Conservation (phyloP, 192 early-diverging fungal species). For the Linnemannia zychae region DNA sequence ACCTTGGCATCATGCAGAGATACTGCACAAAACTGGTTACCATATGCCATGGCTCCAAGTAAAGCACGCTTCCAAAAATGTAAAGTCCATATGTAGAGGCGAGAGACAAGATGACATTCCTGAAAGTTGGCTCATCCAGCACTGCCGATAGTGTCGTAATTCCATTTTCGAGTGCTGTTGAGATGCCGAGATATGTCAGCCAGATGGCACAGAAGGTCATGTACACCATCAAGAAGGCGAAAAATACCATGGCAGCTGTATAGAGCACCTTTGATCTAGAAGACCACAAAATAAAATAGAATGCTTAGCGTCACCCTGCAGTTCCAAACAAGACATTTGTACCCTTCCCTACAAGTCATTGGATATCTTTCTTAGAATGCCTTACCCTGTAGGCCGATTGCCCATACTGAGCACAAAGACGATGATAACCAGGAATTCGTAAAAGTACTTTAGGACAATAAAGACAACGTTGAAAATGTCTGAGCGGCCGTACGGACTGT, state of each 20-base stretch:
- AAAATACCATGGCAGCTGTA: constrained; percentile 80
- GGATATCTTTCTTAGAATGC: constrained; percentile 1
- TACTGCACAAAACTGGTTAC: constrained; percentile 81
- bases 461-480: constrained; percentile 70
- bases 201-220: constrained; percentile 87
- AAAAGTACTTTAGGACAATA: constrained; percentile 79
- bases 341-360: background rate
- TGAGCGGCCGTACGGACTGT: constrained; percentile 57
- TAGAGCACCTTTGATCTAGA: constrained; percentile 78
- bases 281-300: background rate
- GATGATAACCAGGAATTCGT: constrained; percentile 77
- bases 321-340: background rate
- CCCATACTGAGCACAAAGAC: constrained; percentile 92
- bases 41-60: constrained; percentile 87
- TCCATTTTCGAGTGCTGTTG: constrained; percentile 69
- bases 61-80: constrained; percentile 71
- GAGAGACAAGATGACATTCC: constrained; percentile 74
- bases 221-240: constrained; percentile 89
- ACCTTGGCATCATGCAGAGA: constrained; percentile 81
- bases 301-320: background rate
- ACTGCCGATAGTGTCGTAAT: constrained; percentile 70
- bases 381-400: constrained; percentile 91
- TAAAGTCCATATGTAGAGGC: constrained; percentile 79
- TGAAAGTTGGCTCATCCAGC: constrained; percentile 76
- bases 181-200: constrained; percentile 72